Base-by-base conservation (phyloP, 2,329 filamentous ascomycete species). In the Ophiosphaerella narmari region DNA sequence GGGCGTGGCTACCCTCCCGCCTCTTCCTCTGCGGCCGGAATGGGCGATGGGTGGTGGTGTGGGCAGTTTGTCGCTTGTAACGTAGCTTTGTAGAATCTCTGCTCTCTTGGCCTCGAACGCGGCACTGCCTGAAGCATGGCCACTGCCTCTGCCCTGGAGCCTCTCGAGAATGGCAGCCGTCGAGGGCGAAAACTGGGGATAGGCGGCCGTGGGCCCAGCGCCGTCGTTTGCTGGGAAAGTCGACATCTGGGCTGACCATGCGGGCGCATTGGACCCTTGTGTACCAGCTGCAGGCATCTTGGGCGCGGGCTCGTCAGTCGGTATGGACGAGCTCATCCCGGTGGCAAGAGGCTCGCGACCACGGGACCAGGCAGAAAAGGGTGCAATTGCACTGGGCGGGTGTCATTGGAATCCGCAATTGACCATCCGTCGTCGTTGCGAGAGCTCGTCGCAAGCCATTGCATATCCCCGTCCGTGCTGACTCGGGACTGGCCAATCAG, bases 41-140 rank as follows among this genome's bases (percentile, higher is more conserved):
- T 52, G 63, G 35, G 65, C 57, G 42, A 68, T 62, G 26, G 72
- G 70, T 29, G 68, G 65, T 5, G 73, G 68, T 26, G 75, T 71
- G 12, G 69, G 68, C 36, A 77, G 61, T 47, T 74, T 75, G 55
- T 76, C 74, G 55, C 74, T 75, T 12, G 75, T 79, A 31, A 73
- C 68, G 66, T 78, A 78, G 49, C 63, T 74, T 57, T 75, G 73
- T 52, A 79, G 63, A 12, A 79, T 72, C 52, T 77, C 73, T 50
- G 77, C 75, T 43, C 74, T 71, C 52, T 77, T 78, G 13, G 76
- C 76, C 56, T 79, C 75, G 59, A 74, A 78, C 16, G 71, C 75
- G 23, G 74, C 70, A 14, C 70, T 72, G 3, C 72, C 70, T 26
- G 68, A 66, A 29, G 66, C 59, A 57, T 66, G 63, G 14, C 68